Base-by-base conservation (phyloP, 2,329 filamentous ascomycete species). In the Alternaria novae-zelandiae region DNA sequence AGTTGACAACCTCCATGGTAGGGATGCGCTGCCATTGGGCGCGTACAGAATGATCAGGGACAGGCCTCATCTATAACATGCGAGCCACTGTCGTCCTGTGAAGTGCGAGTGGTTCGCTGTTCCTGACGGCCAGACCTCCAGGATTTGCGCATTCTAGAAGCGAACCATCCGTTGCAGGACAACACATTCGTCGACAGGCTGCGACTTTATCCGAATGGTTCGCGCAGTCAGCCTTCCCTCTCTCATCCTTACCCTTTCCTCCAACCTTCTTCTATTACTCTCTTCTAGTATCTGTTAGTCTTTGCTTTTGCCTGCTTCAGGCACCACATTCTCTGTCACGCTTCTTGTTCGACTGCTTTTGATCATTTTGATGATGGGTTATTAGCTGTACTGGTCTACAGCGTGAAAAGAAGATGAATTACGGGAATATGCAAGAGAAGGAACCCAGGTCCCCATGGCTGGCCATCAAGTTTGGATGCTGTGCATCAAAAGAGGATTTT, bases 401-500 rank as follows among this genome's bases (percentile, higher is more conserved):
- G 70, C 49, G 59, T 46, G 59, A 64, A 65, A 65, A 62, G 54
- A 63, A 65, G 32, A 70, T 72, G 69, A 59, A 68, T 59, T 64
- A 61, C 57, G 59, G 63, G 59, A 65, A 67, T 46, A 65, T 68
- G 43, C 63, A 72, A 21, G 60, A 56, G 50, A 60, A 65, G 53
- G 67, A 64, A 58, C 49, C 36, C 60, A 68, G 47, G 57, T 66
- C 64, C 61, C 60, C 73, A 63, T 80, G 78, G 78, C 70, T 77
- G 74, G 77, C 72, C 69, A 78, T 79, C 56, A 68, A 70, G n/a
- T 72, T 78, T 61, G 75, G 77, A 69, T 80, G 78, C 75, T 79
- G 78, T 75, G 77, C 75, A 73, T 76, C 77, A 53, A 71, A 68
- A 56, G 73, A 74, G 41, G 71, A 74, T 47, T 55, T 71, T 46